Evolutionary conservation across 371 early-diverging fungal genomes (phyloP).

Genomic region (Mucor lusitanicus): DNA sequence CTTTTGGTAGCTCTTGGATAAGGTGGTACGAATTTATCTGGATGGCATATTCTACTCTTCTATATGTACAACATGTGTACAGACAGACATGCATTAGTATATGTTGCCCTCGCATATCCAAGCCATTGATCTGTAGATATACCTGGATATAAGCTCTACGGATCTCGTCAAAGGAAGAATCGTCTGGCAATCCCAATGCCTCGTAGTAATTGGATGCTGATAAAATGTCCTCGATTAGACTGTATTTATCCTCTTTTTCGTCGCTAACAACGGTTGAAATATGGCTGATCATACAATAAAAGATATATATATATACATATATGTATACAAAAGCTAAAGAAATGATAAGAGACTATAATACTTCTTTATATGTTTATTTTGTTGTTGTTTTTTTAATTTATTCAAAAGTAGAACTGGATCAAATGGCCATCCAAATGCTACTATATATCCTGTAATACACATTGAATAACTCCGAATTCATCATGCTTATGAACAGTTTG

Average conservation of each 20-base stretch:
- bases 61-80: neutral
- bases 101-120: neutral
- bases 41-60: slow-evolving; percentile 47
- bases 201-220: slow-evolving; percentile 33
- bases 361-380: neutral
- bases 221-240: slow-evolving; percentile 33
- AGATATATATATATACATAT: no score
- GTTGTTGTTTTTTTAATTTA: neutral
- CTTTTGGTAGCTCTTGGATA: slow-evolving; percentile 30
- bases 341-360: neutral
- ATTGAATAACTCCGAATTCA: neutral
- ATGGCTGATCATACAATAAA: slow-evolving; percentile 1
- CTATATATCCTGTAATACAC: no score
- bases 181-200: slow-evolving; percentile 28
- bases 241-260: slow-evolving; percentile 30
- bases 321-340: neutral
- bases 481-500: neutral
- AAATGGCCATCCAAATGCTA: no score
- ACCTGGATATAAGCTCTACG: slow-evolving; percentile 45
- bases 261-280: neutral
- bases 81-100: neutral
- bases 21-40: slow-evolving; percentile 39
- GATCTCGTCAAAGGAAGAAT: slow-evolving; percentile 34
- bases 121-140: neutral
- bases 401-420: neutral